A percentile compares a stretch with the other conserved stretches of the same genome.
Conservation (phyloP, 164 flowering plant genomes). For the Warburgia ugandensis region DNA sequence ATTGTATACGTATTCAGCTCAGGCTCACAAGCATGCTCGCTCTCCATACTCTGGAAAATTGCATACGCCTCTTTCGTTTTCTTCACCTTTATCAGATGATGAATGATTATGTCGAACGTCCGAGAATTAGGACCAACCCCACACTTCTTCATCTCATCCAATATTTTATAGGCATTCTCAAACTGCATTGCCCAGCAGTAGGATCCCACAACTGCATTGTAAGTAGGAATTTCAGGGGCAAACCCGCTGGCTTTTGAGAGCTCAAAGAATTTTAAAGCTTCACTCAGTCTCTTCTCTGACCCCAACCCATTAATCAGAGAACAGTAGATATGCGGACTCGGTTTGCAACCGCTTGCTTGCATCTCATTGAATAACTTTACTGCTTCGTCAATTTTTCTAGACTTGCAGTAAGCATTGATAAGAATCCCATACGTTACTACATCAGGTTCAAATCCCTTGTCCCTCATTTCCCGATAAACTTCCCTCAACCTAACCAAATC, state of each 20-base stretch:
- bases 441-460: slow-evolving; percentile 24
- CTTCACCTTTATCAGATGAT: slow-evolving; percentile 48
- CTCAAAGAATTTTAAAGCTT: slow-evolving; percentile 57
- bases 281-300: slow-evolving; percentile 42
- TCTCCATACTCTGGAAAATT: slow-evolving; percentile 48
- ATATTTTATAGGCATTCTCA: slow-evolving; percentile 40
- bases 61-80: slow-evolving; percentile 47
- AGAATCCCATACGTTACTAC: slow-evolving; percentile 25
- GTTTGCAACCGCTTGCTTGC: slow-evolving; percentile 15
- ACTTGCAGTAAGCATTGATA: slow-evolving; percentile 17
- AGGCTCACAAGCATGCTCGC: slow-evolving; percentile 51
- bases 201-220: slow-evolving; percentile 74
- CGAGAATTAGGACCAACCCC: slow-evolving; percentile 66
- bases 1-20: slow-evolving; percentile 57
- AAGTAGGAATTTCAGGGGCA: slow-evolving; percentile 56
- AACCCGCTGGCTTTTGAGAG: slow-evolving; percentile 43
- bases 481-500: slow-evolving; percentile 43
- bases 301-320: slow-evolving; percentile 75
- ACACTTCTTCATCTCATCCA: slow-evolving; percentile 60
- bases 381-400: slow-evolving; percentile 16
- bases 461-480: slow-evolving; percentile 52
- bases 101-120: slow-evolving; percentile 71
- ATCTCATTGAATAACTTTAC: slow-evolving; percentile 15
- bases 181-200: slow-evolving; percentile 56
- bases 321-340: slow-evolving; percentile 30